Conservation (phyloP, 176 grass and related monocot species). For the Lolium perenne region DNA sequence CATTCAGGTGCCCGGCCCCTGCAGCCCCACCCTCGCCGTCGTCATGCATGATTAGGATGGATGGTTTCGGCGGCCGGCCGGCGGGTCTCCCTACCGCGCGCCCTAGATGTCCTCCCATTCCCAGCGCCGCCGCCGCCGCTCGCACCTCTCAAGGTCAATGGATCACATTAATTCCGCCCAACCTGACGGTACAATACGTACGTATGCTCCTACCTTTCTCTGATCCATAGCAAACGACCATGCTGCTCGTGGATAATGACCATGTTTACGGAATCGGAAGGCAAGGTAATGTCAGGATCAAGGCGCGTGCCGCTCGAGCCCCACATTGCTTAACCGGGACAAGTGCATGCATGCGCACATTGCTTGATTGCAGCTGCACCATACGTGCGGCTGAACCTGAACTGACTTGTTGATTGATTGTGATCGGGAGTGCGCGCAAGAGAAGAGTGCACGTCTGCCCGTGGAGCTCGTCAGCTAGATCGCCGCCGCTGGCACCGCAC, state of each 20-base stretch:
- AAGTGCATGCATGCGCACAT: not conserved
- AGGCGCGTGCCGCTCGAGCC: not conserved
- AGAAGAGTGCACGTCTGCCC: conserved; percentile 1
- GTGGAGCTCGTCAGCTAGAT: not conserved
- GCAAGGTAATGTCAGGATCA: not conserved
- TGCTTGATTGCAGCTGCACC: conserved; percentile 17
- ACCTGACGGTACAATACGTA: not conserved
- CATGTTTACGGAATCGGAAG: not conserved
- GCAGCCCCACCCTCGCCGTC: conserved; percentile 1
- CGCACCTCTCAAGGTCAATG: conserved; percentile 14
- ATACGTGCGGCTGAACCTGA: not conserved
- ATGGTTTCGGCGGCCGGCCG: conserved; percentile 6
- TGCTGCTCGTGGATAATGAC: too few relatives aligned
- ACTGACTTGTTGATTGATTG: not conserved
- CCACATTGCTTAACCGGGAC: not conserved
- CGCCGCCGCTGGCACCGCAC: too few relatives aligned
- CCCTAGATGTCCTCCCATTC: not conserved
- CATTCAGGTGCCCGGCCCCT: conserved; percentile 1
- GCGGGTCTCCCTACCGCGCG: not conserved
- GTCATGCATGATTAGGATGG: conserved; percentile 1
- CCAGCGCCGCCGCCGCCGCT: not conserved
- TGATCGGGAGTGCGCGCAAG: not conserved
- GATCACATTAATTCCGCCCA: not conserved
- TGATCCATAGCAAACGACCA: too few relatives aligned
- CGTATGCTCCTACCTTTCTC: too few relatives aligned